Evolutionary conservation across 805 yeast genomes (phyloP).

Genomic region (Yamadazyma nakazawae): DNA sequence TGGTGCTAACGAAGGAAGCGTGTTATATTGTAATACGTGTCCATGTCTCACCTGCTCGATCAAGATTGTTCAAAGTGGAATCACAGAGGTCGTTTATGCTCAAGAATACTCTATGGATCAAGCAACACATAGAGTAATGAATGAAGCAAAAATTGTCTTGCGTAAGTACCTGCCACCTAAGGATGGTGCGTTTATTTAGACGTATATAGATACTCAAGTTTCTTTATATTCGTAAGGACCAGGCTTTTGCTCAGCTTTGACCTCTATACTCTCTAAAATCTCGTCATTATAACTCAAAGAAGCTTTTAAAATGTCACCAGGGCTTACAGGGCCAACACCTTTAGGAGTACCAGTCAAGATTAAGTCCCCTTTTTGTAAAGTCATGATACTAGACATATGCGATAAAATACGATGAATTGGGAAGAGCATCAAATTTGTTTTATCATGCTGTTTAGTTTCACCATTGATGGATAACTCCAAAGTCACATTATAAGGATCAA

Average conservation of each 20-base stretch:
- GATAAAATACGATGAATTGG: constrained; percentile 77
- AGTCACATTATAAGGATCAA: constrained; percentile 70
- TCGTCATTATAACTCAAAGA: constrained; percentile 55
- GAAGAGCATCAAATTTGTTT: constrained; percentile 81
- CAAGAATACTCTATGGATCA: constrained; percentile 91
- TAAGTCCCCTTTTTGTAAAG: constrained; percentile 85
- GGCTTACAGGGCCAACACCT: constrained; percentile 82
- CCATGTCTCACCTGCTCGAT: constrained; percentile 96
- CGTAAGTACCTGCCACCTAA: constrained; percentile 48
- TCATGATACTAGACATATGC: constrained; percentile 84
- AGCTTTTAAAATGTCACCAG: constrained; percentile 78
- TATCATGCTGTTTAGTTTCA: constrained; percentile 64
- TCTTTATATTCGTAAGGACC: constrained; percentile 42
- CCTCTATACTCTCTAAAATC: constrained; percentile 50
- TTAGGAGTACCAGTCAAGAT: constrained; percentile 96
- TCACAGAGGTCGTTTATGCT: constrained; percentile 87
- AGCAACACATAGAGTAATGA: constrained; percentile 65
- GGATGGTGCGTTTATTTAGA: constrained; percentile 36
- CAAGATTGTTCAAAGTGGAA: constrained; percentile 91
- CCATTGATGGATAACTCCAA: constrained; percentile 70
- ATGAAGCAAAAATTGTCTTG: constrained; percentile 67
- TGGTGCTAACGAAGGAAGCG: constrained; percentile 35
- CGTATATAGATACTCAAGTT: constrained; percentile 9
- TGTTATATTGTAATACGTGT: constrained; percentile 90
- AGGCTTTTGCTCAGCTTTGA: constrained; percentile 52